These are phyloP conservation scores for Colletotrichum abscissum DNA, from an alignment of 2,329 filamentous ascomycete species.

Conservation along the genomic window DNA sequence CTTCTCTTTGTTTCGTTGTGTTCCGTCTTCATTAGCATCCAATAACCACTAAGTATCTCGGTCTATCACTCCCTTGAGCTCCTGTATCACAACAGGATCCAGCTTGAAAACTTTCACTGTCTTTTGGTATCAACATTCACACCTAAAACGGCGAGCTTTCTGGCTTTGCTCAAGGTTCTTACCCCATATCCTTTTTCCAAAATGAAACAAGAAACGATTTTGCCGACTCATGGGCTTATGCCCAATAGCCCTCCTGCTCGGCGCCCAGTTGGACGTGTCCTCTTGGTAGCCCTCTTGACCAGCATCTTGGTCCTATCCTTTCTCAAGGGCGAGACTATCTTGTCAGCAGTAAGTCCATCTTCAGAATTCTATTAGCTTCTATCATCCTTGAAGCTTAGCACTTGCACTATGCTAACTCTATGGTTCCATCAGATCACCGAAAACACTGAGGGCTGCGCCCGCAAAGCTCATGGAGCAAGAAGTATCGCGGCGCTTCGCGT, in stretches of 20 bases:
- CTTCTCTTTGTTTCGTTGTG: neutral
- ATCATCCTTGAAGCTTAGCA: neutral
- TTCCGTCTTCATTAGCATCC: neutral
- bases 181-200: neutral
- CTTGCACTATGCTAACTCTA: neutral
- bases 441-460: neutral
- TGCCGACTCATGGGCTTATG: neutral
- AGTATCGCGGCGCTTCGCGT: neutral
- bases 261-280: neutral
- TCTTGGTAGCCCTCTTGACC: neutral
- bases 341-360: neutral
- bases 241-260: neutral
- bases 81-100: too few species aligned
- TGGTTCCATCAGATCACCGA: neutral
- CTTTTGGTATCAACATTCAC: too few species aligned
- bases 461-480: neutral
- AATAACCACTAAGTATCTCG: too few species aligned
- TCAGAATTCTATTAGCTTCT: too few species aligned
- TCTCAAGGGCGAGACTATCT: neutral
- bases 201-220: conserved; percentile 3
- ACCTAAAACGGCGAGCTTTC: neutral
- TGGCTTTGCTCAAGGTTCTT: neutral
- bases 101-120: too few species aligned
- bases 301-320: neutral
- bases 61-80: too few species aligned